phyloP scores from a whole-genome alignment of 345 rosid genomes.

The Pugionium cornutum region DNA sequence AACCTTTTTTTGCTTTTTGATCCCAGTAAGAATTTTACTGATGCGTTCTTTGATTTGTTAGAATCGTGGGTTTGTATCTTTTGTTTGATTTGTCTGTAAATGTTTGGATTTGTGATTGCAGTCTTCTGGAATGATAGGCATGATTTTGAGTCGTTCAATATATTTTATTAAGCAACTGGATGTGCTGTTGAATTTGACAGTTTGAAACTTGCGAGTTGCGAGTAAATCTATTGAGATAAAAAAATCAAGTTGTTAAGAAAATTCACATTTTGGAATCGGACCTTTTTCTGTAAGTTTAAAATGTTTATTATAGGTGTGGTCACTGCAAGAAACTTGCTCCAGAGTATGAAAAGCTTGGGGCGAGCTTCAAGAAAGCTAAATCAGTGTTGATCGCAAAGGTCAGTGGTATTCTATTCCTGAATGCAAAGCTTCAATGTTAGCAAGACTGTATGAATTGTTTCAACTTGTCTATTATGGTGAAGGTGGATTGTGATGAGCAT shows the following conservation, averaged over 20 bases:
- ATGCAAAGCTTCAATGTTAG: conserved; percentile 7
- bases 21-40: background rate
- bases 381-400: conserved; percentile 95
- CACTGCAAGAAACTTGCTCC: conserved; percentile 99
- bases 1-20: background rate
- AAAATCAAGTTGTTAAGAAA: no score
- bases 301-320: conserved; percentile 68
- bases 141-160: no score
- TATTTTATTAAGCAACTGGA: no score
- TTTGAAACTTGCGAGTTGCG: no score
- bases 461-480: conserved; percentile 30
- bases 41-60: no score
- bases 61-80: background rate
- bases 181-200: no score
- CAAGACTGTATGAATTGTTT: conserved; percentile 19
- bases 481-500: conserved; percentile 99
- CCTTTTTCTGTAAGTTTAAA: no score
- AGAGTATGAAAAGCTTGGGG: conserved; percentile 86
- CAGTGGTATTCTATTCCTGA: conserved; percentile 19
- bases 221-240: no score
- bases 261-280: no score
- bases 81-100: no score
- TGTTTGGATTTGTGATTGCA: no score
- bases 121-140: no score
- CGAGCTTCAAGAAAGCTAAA: conserved; percentile 88